A percentile compares a stretch with the other conserved stretches of the same genome.
Conservation (phyloP, 2,329 filamentous ascomycete genomes). For the Aspergillus unguis region DNA sequence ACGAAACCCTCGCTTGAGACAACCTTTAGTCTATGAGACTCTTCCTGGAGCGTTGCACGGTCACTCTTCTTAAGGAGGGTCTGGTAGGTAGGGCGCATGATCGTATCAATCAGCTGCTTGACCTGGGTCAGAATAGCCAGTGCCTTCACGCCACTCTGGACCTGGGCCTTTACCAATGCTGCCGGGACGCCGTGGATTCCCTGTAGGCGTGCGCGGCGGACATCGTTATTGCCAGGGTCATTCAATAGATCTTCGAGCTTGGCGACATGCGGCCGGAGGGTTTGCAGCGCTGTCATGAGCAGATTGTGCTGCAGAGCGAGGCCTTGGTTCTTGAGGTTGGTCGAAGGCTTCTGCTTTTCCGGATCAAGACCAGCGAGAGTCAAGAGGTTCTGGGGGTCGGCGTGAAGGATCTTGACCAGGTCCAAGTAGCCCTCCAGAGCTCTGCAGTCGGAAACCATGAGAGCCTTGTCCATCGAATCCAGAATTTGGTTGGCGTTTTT, state of each 20-base stretch:
- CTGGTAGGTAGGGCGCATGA: slow-evolving; percentile 25
- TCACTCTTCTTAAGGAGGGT: slow-evolving; percentile 13
- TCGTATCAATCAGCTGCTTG: slow-evolving; percentile 35
- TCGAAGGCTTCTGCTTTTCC: slow-evolving; percentile 6
- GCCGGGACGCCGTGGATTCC: not conserved
- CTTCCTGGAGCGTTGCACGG: no score
- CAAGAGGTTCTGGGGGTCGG: slow-evolving; percentile 29
- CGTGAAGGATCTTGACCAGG: slow-evolving; percentile 24
- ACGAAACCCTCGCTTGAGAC: slow-evolving; percentile 22
- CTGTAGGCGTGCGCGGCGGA: no score
- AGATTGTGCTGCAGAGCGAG: no score
- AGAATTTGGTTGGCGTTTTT: slow-evolving; percentile 63
- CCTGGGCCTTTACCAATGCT: not conserved
- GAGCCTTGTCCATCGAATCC: slow-evolving; percentile 53
- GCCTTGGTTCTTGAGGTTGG: slow-evolving; percentile 17
- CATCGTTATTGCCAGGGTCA: no score
- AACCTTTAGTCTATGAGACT: not conserved
- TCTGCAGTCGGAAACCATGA: slow-evolving; percentile 30
- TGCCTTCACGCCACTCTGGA: slow-evolving; percentile 15
- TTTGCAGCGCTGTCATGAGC: slow-evolving; percentile 17
- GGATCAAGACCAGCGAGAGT: slow-evolving; percentile 26
- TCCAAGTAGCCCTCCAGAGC: slow-evolving; percentile 31
- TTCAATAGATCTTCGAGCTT: slow-evolving; percentile 27
- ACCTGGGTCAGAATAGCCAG: slow-evolving; percentile 26
- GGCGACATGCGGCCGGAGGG: slow-evolving; percentile 26